Percentiles rank a stretch among this genome's conserved stretches.
Evolutionary conservation across 495 filamentous ascomycete species (phyloP).

Genomic region (Aspergillus baeticus): DNA sequence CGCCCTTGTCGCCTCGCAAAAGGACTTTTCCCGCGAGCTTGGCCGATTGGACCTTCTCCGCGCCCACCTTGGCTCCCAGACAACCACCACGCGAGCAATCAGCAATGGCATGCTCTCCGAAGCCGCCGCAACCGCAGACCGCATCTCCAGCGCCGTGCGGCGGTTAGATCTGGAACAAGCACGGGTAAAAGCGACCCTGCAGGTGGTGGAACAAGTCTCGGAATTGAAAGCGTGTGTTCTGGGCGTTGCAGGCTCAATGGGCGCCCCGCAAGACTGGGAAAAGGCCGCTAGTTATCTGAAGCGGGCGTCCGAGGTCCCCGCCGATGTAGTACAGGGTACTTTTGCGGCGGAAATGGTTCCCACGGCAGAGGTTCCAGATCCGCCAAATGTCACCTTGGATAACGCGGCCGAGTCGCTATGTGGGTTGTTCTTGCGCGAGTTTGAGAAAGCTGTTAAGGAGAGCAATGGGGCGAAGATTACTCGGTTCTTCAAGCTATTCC

Average conservation of each 20-base stretch:
- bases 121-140: slow-evolving; percentile 80
- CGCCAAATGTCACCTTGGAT: slow-evolving; percentile 83
- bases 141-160: slow-evolving; percentile 82
- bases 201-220: slow-evolving; percentile 91
- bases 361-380: slow-evolving; percentile 90
- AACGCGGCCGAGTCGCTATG: slow-evolving; percentile 84
- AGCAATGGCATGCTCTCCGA: slow-evolving; percentile 84
- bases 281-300: slow-evolving; percentile 86
- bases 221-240: slow-evolving; percentile 95
- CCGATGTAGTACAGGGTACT: slow-evolving; percentile 72
- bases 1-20: slow-evolving; percentile 72
- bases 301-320: slow-evolving; percentile 76
- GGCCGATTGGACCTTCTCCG: slow-evolving; percentile 87
- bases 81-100: slow-evolving; percentile 77
- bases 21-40: slow-evolving; percentile 79
- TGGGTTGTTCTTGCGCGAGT: slow-evolving; percentile 86
- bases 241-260: slow-evolving; percentile 95
- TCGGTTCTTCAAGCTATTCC: slow-evolving; percentile 96
- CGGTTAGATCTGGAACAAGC: slow-evolving; percentile 86
- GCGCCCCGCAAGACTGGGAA: slow-evolving; percentile 97
- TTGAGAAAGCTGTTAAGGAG: slow-evolving; percentile 85
- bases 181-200: slow-evolving; percentile 82
- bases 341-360: slow-evolving; percentile 94
- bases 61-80: slow-evolving; percentile 82
- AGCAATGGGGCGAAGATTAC: slow-evolving; percentile 85